phyloP scores from a whole-genome alignment of 345 rosid species.

The Hibiscus trionum region DNA sequence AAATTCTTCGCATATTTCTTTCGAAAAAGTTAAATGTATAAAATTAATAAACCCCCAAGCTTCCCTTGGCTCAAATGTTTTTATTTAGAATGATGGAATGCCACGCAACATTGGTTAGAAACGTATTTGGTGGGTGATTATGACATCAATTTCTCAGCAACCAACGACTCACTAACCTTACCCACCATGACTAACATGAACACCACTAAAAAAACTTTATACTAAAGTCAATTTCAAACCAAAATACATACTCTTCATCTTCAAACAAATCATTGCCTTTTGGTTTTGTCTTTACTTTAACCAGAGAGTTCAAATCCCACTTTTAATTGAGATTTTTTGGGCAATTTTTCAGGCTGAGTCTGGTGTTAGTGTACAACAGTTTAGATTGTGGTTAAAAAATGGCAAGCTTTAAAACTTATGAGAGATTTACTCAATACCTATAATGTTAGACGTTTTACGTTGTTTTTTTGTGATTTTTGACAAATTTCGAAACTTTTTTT shows the following conservation, averaged over 20 bases:
- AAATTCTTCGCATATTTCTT: no score
- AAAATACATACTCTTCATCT: not conserved
- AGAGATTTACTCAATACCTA: no score
- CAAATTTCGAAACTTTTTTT: no score
- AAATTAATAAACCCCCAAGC: not conserved
- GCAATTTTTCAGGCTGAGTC: no score
- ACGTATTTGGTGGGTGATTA: not conserved
- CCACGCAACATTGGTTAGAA: not conserved
- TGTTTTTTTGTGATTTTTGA: no score
- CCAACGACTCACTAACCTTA: conserved; percentile 8
- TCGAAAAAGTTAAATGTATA: not conserved
- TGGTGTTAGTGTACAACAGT: no score
- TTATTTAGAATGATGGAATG: not conserved
- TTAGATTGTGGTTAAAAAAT: no score
- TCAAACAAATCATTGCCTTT: not conserved
- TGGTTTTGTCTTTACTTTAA: not conserved
- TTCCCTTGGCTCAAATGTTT: not conserved
- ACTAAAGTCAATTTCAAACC: not conserved
- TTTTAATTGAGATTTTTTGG: not conserved
- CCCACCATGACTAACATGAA: not conserved
- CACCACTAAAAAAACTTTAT: not conserved
- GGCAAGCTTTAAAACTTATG: no score
- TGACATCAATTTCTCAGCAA: conserved; percentile 11
- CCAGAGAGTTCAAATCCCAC: not conserved
- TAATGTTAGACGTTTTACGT: no score